phyloP scores from a whole-genome alignment of 2,329 filamentous ascomycete species.

The Hymenoscyphus fructigenus region DNA sequence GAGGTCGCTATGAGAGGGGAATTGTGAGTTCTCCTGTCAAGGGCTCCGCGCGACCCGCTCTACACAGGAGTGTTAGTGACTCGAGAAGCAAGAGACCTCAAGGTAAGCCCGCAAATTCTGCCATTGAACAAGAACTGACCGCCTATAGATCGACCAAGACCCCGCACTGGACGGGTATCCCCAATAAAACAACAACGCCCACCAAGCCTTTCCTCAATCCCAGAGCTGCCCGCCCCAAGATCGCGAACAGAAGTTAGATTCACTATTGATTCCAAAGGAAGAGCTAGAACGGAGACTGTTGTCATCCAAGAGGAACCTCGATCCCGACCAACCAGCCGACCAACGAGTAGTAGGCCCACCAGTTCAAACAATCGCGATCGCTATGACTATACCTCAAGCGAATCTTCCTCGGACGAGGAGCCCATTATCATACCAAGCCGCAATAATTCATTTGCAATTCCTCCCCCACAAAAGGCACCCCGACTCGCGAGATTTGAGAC shows the following conservation, averaged over 20 bases:
- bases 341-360: conserved; percentile 23
- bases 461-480: conserved; percentile 28
- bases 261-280: conserved; percentile 61
- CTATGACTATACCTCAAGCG: conserved; percentile 47
- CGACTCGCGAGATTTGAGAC: conserved; percentile 30
- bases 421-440: conserved; percentile 64
- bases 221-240: conserved; percentile 46
- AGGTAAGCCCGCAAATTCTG: conserved; percentile 23
- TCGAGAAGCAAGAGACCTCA: conserved; percentile 27
- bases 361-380: conserved; percentile 30
- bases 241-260: conserved; percentile 60
- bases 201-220: conserved; percentile 57
- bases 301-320: conserved; percentile 27
- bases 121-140: conserved; percentile 17
- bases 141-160: conserved; percentile 23
- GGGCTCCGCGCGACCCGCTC: conserved; percentile 29
- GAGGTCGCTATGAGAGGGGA: conserved; percentile 30
- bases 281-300: conserved; percentile 39
- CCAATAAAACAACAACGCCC: conserved; percentile 50
- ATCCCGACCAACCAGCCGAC: conserved; percentile 1
- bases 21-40: conserved; percentile 35
- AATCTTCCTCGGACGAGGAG: conserved; percentile 62
- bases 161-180: conserved; percentile 39
- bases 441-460: conserved; percentile 51
- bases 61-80: conserved; percentile 35